Evolutionary conservation across 2,329 filamentous ascomycete genomes (phyloP).

Genomic region (Knufia fluminis): DNA sequence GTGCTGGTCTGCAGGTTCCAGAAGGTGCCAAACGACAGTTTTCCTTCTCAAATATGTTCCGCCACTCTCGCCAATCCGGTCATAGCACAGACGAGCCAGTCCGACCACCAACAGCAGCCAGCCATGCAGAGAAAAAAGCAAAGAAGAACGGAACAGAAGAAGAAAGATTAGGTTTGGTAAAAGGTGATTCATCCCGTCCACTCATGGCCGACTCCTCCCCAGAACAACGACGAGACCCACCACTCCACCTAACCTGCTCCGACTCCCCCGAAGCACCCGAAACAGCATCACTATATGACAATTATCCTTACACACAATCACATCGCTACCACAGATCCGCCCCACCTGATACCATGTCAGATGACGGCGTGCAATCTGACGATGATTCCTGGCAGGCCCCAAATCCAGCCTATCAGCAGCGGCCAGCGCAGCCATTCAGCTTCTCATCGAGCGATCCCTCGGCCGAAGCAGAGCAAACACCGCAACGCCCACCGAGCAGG

Average conservation of each 20-base stretch:
- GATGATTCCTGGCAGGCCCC: not conserved
- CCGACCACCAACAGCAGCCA: constrained; percentile 19
- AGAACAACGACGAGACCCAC: constrained; percentile 8
- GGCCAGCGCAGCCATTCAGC: not conserved
- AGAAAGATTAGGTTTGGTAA: constrained; percentile 73
- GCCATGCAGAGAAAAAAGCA: constrained; percentile 20
- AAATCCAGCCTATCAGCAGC: not conserved
- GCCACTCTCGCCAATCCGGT: constrained; percentile 30
- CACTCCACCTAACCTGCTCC: not conserved
- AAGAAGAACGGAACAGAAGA: constrained; percentile 62
- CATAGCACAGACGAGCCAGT: constrained; percentile 24
- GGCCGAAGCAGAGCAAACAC: not conserved
- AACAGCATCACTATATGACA: constrained; percentile 1
- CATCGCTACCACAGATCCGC: constrained; percentile 3
- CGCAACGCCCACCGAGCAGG: constrained; percentile 1
- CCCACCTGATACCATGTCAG: constrained; percentile 5
- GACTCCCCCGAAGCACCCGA: constrained; percentile 3
- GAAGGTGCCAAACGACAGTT: constrained; percentile 62
- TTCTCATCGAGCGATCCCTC: not conserved
- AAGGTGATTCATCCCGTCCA: constrained; percentile 49
- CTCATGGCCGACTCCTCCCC: constrained; percentile 15
- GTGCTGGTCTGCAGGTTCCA: constrained; percentile 12
- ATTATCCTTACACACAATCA: not conserved
- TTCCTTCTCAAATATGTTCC: constrained; percentile 82
- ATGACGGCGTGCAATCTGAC: constrained; percentile 4